Evolutionary conservation across 139 green algal species (phyloP).

Genomic region (Eudorina sp.): DNA sequence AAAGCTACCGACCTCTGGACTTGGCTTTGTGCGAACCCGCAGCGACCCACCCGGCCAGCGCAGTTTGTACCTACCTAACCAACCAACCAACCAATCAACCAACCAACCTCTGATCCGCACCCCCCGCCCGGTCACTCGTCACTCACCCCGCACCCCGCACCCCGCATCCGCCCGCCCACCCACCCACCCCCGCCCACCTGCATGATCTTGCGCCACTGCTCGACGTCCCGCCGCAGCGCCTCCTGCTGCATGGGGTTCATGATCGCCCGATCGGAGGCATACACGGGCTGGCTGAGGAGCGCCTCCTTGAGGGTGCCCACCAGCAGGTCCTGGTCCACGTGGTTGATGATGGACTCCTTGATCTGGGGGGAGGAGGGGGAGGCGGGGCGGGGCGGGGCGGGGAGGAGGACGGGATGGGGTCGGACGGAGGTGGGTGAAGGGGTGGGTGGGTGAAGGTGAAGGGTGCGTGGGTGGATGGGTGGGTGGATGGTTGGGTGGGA

Average conservation of each 20-base stretch:
- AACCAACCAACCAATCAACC: too few relatives aligned
- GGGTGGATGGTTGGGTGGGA: background rate
- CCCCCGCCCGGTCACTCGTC: too few relatives aligned
- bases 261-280: background rate
- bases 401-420: background rate
- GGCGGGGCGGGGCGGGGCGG: too few relatives aligned
- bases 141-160: background rate
- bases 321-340: slow-evolving; percentile 48
- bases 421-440: too few relatives aligned
- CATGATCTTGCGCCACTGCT: background rate
- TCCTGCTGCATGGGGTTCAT: background rate
- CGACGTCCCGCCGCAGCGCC: slow-evolving; percentile 17
- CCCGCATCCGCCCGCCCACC: background rate
- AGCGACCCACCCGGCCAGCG: too few relatives aligned
- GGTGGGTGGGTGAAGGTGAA: background rate
- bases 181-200: background rate
- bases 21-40: too few relatives aligned
- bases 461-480: background rate
- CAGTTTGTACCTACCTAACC: too few relatives aligned
- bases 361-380: slow-evolving; percentile 15
- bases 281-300: background rate
- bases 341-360: slow-evolving; percentile 48
- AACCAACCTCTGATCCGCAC: too few relatives aligned
- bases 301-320: slow-evolving; percentile 36
- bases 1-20: too few relatives aligned